Base-by-base conservation (phyloP, 139 green algal species). In the Chlamydomonas sp. region DNA sequence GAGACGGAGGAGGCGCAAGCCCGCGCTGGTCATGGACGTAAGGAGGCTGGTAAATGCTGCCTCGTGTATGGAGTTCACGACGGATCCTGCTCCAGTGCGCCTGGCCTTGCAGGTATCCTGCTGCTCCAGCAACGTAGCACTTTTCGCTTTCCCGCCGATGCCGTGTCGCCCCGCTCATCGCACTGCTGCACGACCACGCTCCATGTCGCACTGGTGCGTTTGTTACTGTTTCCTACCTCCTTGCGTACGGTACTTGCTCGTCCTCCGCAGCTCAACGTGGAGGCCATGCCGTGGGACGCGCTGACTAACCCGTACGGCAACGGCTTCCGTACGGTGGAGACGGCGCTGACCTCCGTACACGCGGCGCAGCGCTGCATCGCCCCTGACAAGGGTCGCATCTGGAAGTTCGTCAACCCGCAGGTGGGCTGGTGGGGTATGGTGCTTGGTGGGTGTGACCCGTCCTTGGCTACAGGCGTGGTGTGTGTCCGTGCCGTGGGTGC, bases 321-420 rank as follows among this genome's bases (percentile, higher is more conserved):
- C 79, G 94, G 63, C 31, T 96, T 96, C 89, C 61, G 62, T 16
- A 75, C 75, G 0, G 69, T 87, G 8, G 86, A 93, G 73, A 96
- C 91, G 17, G n/a, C 66, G 3, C 92, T 97, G 4, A 85, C 58
- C 1, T 88, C n/a, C 15, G 94, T 96, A 78, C 63, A 82, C 20
- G 69, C 83, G 49, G 95, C 94, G 3, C 75, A 91, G 86, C 83
- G 94, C 7, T 69, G 87, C 1, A 89, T 90, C 10, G 89, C 93
- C 5, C 89, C 91, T 3, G 84, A 90, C 31, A 89, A 86, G 59
- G 93, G 88, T 9, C 88, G 93, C 4, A 85, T 91, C 0, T 97
- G 95, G 95, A 89, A 92, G 85, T 89, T 97, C 79, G 92, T 93
- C 63, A 96, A 95, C 92, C 88, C 89, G 4, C 15, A 31, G 14